These are phyloP conservation scores for Cordyceps tenuipes DNA, from an alignment of 2,329 filamentous ascomycete species.

Conservation along the genomic window DNA sequence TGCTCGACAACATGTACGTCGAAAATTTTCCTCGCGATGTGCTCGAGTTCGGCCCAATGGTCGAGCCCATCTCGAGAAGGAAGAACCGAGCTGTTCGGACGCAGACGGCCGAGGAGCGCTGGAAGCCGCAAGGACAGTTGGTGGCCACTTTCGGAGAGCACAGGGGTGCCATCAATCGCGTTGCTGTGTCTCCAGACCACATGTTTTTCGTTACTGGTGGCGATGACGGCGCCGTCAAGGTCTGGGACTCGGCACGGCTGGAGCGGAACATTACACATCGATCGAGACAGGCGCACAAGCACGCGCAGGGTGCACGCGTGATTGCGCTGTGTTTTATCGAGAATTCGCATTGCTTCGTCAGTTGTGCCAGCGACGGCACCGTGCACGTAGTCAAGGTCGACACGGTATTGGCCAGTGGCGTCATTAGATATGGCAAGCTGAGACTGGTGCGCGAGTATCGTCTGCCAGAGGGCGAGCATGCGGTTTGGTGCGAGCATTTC, in stretches of 20 bases:
- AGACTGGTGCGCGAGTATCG: constrained; percentile 71
- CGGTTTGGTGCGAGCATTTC: constrained; percentile 88
- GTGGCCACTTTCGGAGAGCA: constrained; percentile 89
- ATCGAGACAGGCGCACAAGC: constrained; percentile 76
- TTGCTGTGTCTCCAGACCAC: constrained; percentile 81
- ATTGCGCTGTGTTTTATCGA: constrained; percentile 85
- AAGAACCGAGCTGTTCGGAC: constrained; percentile 45
- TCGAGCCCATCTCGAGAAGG: constrained; percentile 57
- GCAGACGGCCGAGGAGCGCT: constrained; percentile 40
- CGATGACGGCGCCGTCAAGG: constrained; percentile 80
- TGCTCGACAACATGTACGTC: constrained; percentile 78
- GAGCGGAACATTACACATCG: constrained; percentile 87
- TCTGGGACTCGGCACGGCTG: constrained; percentile 86
- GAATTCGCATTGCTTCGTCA: constrained; percentile 87
- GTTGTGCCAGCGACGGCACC: constrained; percentile 80
- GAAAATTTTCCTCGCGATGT: constrained; percentile 61
- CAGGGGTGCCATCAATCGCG: constrained; percentile 68
- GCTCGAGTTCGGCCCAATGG: constrained; percentile 68
- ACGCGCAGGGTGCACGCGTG: constrained; percentile 62
- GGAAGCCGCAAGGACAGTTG: constrained; percentile 76
- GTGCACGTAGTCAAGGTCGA: constrained; percentile 84
- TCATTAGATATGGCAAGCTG: constrained; percentile 70
- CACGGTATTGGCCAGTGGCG: constrained; percentile 35
- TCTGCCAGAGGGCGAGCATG: constrained; percentile 64
- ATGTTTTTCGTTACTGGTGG: constrained; percentile 90